phyloP scores from a whole-genome alignment of 805 yeast species.

The Ogataea zsoltii region DNA sequence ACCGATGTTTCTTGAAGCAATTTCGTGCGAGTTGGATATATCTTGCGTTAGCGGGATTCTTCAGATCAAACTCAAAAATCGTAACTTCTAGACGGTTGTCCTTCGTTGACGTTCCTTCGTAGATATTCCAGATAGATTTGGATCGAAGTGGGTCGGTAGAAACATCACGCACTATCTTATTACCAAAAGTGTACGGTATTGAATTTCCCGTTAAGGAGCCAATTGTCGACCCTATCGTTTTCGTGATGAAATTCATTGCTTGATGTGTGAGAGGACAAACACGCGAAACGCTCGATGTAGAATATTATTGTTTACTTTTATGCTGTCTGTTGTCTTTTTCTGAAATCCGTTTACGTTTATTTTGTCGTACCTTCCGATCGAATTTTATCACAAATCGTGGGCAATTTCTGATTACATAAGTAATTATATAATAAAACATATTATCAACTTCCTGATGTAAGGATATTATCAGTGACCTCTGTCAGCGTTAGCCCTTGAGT shows the following conservation, averaged over 20 bases:
- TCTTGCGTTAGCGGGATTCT: conserved; percentile 35
- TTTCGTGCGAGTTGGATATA: conserved; percentile 43
- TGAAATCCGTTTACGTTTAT: no score
- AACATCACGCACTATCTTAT: conserved; percentile 34
- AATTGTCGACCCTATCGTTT: conserved; percentile 52
- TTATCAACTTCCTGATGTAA: no score
- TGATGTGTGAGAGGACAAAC: no score
- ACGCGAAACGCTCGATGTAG: no score
- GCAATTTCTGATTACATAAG: no score
- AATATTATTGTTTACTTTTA: no score
- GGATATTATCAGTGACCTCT: no score
- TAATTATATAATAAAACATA: no score
- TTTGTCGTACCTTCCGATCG: no score
- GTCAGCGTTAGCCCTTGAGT: no score
- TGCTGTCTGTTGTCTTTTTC: no score
- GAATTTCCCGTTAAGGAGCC: conserved; percentile 58
- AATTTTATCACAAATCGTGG: no score
- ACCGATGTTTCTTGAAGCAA: conserved; percentile 48
- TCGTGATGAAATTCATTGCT: conserved; percentile 67
- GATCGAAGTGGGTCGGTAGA: conserved; percentile 30
- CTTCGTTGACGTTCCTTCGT: conserved; percentile 57
- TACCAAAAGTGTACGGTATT: conserved; percentile 59
- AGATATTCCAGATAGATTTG: conserved; percentile 58
- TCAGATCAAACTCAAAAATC: conserved; percentile 62
- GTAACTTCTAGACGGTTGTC: conserved; percentile 53